Percentiles rank a stretch among this genome's conserved stretches.
These are phyloP conservation scores for Apiospora malaysiana DNA, from an alignment of 2,329 filamentous ascomycete species.

Conservation along the genomic window DNA sequence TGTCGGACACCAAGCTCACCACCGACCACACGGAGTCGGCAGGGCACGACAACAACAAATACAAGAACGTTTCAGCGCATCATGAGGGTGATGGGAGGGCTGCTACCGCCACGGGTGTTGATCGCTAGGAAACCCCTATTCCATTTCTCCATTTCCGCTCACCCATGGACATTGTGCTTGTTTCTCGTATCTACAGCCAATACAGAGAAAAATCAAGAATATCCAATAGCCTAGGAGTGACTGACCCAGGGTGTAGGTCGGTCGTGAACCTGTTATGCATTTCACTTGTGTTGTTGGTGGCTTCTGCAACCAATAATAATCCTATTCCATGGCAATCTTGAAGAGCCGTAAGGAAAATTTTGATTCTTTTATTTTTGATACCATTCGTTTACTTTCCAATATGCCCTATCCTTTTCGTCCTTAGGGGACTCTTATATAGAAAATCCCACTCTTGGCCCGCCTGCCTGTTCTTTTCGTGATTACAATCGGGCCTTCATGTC, in stretches of 20 bases:
- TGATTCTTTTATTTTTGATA: slow-evolving; percentile 19
- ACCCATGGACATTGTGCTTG: background rate
- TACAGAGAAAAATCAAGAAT: too few species aligned
- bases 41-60: background rate
- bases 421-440: background rate
- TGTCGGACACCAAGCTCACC: background rate
- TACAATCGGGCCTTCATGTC: too few species aligned
- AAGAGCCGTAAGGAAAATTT: background rate
- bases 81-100: background rate
- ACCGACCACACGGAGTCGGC: slow-evolving; percentile 15
- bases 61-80: background rate
- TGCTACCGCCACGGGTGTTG: background rate
- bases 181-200: background rate
- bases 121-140: background rate
- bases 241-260: background rate
- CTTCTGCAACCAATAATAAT: background rate
- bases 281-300: background rate
- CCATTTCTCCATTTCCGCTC: background rate
- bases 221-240: too few species aligned
- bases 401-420: slow-evolving; percentile 14
- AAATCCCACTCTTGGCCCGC: background rate
- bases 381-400: slow-evolving; percentile 11
- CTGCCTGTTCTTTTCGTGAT: background rate
- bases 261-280: background rate
- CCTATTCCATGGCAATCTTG: background rate